Evolutionary conservation across 1,139 yeast species (phyloP).

Genomic region (Yamadazyma trypodendri): DNA sequence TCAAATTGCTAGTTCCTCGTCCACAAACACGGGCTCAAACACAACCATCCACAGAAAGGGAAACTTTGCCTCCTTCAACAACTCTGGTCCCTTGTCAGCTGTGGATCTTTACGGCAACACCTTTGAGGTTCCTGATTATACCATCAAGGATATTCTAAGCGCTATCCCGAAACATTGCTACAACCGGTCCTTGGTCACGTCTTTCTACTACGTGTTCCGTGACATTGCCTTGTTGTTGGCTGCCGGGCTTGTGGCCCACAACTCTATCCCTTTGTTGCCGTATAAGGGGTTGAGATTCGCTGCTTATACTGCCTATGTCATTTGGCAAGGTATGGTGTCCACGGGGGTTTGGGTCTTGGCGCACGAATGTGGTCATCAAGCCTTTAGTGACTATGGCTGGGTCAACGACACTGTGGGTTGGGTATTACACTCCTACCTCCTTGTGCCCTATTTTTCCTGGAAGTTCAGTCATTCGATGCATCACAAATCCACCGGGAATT

Average conservation of each 20-base stretch:
- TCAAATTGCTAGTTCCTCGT: slow-evolving; percentile 6
- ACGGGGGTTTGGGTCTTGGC: slow-evolving; percentile 65
- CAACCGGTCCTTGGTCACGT: slow-evolving; percentile 48
- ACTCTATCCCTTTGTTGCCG: slow-evolving; percentile 51
- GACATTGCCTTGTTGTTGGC: slow-evolving; percentile 47
- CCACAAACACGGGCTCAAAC: slow-evolving; percentile 4
- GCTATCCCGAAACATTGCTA: slow-evolving; percentile 66
- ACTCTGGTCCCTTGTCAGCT: slow-evolving; percentile 28
- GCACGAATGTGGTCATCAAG: slow-evolving; percentile 68
- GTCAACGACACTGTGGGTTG: slow-evolving; percentile 60
- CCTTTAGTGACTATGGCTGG: slow-evolving; percentile 55
- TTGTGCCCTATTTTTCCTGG: slow-evolving; percentile 66
- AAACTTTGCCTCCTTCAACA: slow-evolving; percentile 33
- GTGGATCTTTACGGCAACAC: slow-evolving; percentile 55
- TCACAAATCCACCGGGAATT: slow-evolving; percentile 63
- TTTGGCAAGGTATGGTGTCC: slow-evolving; percentile 44
- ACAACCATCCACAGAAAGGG: slow-evolving; percentile 29
- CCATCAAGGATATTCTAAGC: slow-evolving; percentile 58
- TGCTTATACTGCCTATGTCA: slow-evolving; percentile 56
- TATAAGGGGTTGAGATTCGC: slow-evolving; percentile 43
- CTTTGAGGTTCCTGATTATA: slow-evolving; percentile 60
- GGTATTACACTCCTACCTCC: slow-evolving; percentile 55
- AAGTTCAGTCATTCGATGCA: slow-evolving; percentile 60
- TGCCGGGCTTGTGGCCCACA: slow-evolving; percentile 48
- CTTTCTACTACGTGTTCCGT: slow-evolving; percentile 57